phyloP scores from a whole-genome alignment of 2,329 filamentous ascomycete species.

The Didymella exigua region DNA sequence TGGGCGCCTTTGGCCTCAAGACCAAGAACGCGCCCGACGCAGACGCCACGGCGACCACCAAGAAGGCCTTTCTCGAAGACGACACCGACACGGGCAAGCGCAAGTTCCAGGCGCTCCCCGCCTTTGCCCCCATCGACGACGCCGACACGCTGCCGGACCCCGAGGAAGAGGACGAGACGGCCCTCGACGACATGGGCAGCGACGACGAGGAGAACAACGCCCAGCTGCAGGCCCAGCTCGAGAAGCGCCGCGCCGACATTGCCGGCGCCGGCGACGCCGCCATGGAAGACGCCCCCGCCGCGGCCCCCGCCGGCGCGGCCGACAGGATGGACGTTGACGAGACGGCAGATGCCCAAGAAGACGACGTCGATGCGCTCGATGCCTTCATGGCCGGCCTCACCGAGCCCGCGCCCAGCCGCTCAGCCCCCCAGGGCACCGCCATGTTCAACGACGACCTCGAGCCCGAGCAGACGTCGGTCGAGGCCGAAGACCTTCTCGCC shows the following conservation, averaged over 20 bases:
- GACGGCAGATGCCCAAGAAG: constrained; percentile 60
- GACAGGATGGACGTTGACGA: constrained; percentile 65
- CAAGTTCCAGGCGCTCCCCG: constrained; percentile 81
- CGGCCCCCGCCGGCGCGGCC: constrained; percentile 23
- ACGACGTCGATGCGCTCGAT: constrained; percentile 86
- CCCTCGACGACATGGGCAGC: constrained; percentile 76
- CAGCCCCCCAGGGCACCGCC: constrained; percentile 73
- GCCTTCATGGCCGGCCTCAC: constrained; percentile 86
- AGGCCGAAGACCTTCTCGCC: constrained; percentile 59
- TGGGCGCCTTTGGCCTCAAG: constrained; percentile 82
- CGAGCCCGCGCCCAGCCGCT: constrained; percentile 48
- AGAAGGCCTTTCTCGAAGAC: constrained; percentile 83
- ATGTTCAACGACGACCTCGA: constrained; percentile 89
- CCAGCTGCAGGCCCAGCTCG: constrained; percentile 77
- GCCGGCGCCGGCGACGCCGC: constrained; percentile 48
- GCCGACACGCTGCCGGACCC: constrained; percentile 51
- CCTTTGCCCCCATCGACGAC: constrained; percentile 60
- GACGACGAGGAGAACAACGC: constrained; percentile 90
- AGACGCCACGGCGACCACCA: constrained; percentile 66
- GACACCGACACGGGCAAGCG: constrained; percentile 87
- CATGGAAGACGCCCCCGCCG: constrained; percentile 49
- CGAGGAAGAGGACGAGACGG: constrained; percentile 69
- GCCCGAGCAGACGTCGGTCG: constrained; percentile 65
- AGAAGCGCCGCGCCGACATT: constrained; percentile 72
- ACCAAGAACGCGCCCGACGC: constrained; percentile 69